phyloP scores from a whole-genome alignment of 495 filamentous ascomycete genomes.

The Neurospora sp. region DNA sequence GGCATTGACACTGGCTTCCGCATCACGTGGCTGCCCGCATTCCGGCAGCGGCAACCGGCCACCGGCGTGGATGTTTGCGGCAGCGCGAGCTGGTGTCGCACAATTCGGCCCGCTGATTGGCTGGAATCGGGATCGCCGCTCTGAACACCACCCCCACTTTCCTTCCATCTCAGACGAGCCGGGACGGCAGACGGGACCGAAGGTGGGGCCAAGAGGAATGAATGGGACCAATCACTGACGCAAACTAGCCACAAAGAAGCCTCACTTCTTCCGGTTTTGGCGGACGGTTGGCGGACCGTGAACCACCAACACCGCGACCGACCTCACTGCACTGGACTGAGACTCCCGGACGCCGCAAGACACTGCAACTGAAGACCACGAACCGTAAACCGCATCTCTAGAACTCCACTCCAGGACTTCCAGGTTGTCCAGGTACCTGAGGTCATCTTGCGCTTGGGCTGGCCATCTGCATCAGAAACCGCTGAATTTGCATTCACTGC shows the following conservation, averaged over 20 bases:
- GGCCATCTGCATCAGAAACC: not conserved
- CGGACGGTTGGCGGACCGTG: not conserved
- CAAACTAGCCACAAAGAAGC: not conserved
- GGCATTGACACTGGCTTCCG: not conserved
- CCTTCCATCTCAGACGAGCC: not conserved
- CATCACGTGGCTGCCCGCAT: not conserved
- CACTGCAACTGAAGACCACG: not conserved
- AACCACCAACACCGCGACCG: not conserved
- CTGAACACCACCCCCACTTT: not conserved
- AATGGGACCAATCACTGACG: not conserved
- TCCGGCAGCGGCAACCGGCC: not conserved
- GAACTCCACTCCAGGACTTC: not conserved
- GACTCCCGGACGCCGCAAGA: not conserved
- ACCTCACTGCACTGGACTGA: not conserved
- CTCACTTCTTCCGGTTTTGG: not conserved
- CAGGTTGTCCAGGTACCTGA: not conserved
- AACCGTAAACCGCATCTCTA: not conserved
- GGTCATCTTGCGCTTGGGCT: not conserved
- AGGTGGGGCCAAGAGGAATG: not conserved
- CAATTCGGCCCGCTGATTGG: not conserved
- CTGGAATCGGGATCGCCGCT: not conserved
- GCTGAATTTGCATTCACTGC: not conserved
- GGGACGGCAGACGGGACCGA: not conserved
- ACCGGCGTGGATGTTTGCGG: not conserved
- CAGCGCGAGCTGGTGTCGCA: not conserved